Evolutionary conservation across 2,329 filamentous ascomycete genomes (phyloP).

Genomic region (Colletotrichum abscissum): DNA sequence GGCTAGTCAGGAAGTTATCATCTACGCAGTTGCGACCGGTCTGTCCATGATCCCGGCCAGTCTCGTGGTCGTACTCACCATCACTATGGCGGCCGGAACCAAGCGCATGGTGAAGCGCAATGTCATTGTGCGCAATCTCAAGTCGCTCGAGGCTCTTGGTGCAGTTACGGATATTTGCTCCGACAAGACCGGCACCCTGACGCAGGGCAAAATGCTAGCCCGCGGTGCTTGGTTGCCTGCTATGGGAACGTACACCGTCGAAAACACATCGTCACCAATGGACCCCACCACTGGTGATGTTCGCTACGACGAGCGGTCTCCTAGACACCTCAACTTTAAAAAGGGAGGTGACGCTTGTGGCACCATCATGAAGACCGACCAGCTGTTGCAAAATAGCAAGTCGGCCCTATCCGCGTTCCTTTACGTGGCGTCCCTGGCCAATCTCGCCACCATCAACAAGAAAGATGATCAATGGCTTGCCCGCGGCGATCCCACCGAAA

Average conservation of each 20-base stretch:
- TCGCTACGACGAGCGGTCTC: conserved; percentile 45
- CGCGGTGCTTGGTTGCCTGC: conserved; percentile 69
- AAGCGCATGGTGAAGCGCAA: conserved; percentile 64
- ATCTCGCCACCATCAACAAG: conserved; percentile 61
- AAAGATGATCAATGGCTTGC: conserved; percentile 64
- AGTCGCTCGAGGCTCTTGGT: conserved; percentile 68
- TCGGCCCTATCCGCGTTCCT: conserved; percentile 64
- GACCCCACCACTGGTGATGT: conserved; percentile 66
- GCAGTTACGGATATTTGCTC: conserved; percentile 59
- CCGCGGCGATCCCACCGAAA: conserved; percentile 75
- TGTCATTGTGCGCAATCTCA: conserved; percentile 64
- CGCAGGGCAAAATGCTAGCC: conserved; percentile 73
- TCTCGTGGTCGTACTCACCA: conserved; percentile 64
- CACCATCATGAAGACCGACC: conserved; percentile 39
- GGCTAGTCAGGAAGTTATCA: conserved; percentile 69
- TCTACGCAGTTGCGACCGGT: conserved; percentile 59
- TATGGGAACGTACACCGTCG: conserved; percentile 67
- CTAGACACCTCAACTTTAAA: conserved; percentile 25
- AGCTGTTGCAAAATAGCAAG: conserved; percentile 55
- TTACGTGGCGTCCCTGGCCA: conserved; percentile 68
- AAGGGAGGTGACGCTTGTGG: conserved; percentile 39
- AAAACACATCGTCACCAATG: conserved; percentile 64
- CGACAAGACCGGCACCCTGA: conserved; percentile 70
- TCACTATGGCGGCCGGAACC: conserved; percentile 67
- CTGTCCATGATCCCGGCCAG: conserved; percentile 64